phyloP scores from a whole-genome alignment of 345 rosid species.

The Lenwebbia sp. region DNA sequence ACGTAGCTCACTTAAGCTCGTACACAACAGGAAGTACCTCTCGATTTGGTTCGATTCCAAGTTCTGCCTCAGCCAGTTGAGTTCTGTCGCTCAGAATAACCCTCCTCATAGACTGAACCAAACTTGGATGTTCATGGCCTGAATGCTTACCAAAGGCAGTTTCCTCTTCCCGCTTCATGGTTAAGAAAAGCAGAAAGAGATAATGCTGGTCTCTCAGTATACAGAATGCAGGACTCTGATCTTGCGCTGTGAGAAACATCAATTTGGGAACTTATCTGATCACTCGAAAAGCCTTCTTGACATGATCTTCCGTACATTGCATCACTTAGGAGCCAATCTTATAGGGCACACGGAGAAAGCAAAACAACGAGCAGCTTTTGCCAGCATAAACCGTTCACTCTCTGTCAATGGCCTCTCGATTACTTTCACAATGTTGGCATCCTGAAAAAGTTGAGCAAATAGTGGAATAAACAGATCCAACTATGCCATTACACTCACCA shows the following conservation, averaged over 20 bases:
- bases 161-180: neutral
- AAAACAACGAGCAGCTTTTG: conserved; percentile 84
- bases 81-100: neutral
- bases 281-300: neutral
- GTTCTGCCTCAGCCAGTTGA: neutral
- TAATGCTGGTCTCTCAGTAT: neutral
- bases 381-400: conserved; percentile 80
- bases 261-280: neutral
- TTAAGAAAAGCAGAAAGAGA: neutral
- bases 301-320: neutral
- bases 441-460: conserved; percentile 26
- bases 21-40: neutral
- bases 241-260: neutral
- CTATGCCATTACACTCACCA: too few relatives aligned
- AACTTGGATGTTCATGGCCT: neutral
- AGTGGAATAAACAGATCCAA: neutral
- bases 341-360: conserved; percentile 85
- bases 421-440: conserved; percentile 72
- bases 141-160: neutral
- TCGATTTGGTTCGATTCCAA: neutral
- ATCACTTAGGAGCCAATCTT: conserved; percentile 60
- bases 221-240: neutral
- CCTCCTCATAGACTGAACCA: neutral
- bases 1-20: neutral
- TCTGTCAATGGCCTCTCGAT: conserved; percentile 86